Percentiles rank a stretch among this genome's conserved stretches.
These are phyloP conservation scores for Arthrobotrys entomopaga DNA, from an alignment of 2,329 filamentous ascomycete species.

Conservation along the genomic window DNA sequence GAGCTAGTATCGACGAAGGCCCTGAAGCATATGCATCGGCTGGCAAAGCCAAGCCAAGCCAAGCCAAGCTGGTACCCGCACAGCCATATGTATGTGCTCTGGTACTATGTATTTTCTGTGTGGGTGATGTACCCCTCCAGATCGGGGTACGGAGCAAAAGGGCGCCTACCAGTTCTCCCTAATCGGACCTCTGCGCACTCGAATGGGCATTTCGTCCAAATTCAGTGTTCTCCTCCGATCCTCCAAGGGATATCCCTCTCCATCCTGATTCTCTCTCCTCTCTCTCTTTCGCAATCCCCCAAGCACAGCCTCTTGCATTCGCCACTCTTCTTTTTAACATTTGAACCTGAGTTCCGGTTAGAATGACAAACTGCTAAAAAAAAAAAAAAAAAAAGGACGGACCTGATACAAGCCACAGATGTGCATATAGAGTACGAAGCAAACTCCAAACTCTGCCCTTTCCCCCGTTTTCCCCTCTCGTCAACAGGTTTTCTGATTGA, in stretches of 20 bases:
- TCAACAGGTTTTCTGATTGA: too few species aligned
- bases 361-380: neutral
- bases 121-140: neutral
- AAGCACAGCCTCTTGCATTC: slow-evolving; percentile 36
- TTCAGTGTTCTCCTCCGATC: slow-evolving; percentile 33
- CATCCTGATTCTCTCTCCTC: slow-evolving; percentile 2
- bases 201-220: slow-evolving; percentile 23
- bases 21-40: too few species aligned
- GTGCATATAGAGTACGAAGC: neutral
- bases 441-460: neutral
- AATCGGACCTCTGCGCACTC: slow-evolving; percentile 22
- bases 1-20: neutral
- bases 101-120: too few species aligned
- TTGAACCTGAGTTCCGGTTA: neutral
- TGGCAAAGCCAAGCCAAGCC: too few species aligned
- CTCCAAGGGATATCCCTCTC: slow-evolving; percentile 17
- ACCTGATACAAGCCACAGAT: slow-evolving; percentile 27
- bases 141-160: slow-evolving; percentile 12
- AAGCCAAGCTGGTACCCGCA: too few species aligned
- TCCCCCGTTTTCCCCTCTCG: neutral
- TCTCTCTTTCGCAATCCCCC: neutral
- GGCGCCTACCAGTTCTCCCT: slow-evolving; percentile 45
- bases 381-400: neutral
- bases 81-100: too few species aligned
- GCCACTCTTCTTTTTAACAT: slow-evolving; percentile 24